Percentiles rank a stretch among this genome's conserved stretches.
phyloP scores from a whole-genome alignment of 768 basidiomycete species.

The Lactifluus hygrophoroides region DNA sequence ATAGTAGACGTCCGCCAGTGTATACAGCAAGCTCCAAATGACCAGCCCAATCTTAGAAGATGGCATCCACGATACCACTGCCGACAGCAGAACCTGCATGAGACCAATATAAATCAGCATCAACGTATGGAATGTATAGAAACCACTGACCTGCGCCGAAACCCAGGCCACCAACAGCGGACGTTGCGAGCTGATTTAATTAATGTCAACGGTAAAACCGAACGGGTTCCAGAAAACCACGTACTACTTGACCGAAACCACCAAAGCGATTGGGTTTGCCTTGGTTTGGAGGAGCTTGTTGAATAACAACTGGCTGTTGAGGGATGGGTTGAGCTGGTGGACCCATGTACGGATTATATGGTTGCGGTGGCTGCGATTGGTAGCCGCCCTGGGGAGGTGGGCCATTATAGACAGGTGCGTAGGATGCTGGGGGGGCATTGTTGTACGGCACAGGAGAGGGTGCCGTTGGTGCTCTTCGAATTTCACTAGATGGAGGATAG shows the following conservation, averaged over 20 bases:
- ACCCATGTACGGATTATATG: slow-evolving; percentile 13
- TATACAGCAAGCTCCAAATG: background rate
- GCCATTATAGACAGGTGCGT: slow-evolving; percentile 28
- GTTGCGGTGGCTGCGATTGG: slow-evolving; percentile 20
- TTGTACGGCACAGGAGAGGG: slow-evolving; percentile 15
- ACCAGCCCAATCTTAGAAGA: slow-evolving; percentile 32
- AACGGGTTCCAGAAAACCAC: background rate
- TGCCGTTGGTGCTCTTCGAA: background rate
- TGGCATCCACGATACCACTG: slow-evolving; percentile 39
- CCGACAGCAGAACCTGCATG: slow-evolving; percentile 42
- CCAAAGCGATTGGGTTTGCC: slow-evolving; percentile 13
- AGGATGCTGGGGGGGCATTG: slow-evolving; percentile 30
- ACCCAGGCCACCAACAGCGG: slow-evolving; percentile 56
- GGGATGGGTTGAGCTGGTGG: slow-evolving; percentile 22
- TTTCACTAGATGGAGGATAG: slow-evolving; percentile 16
- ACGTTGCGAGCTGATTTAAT: slow-evolving; percentile 27
- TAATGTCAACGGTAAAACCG: background rate
- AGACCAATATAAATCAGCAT: background rate
- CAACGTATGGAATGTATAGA: background rate
- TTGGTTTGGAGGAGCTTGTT: slow-evolving; percentile 21
- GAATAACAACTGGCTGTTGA: slow-evolving; percentile 13
- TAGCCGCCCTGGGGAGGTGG: slow-evolving; percentile 21
- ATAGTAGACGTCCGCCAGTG: background rate
- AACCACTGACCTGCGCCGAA: slow-evolving; percentile 58
- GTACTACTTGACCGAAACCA: slow-evolving; percentile 13